Base-by-base conservation (phyloP, 345 rosid species). In the Gossypium arboreum region DNA sequence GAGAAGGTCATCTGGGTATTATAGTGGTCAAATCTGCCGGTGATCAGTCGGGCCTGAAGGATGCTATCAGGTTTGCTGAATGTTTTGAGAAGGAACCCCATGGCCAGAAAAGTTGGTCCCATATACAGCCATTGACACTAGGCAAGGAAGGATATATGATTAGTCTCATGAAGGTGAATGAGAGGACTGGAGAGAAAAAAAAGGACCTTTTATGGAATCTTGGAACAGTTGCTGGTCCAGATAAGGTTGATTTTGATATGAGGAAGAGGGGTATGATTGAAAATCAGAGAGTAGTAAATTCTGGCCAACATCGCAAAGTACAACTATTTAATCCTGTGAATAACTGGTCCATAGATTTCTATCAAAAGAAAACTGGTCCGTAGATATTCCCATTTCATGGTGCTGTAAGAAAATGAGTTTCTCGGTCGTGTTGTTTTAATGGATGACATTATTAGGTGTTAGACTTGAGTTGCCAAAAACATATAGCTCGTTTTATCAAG, bases 1-100 rank as follows among this genome's bases (percentile, higher is more conserved):
- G 93, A 85, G 99, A 93, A 2, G 98, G 99, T 78, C 99, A 91
- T 86, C 81, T 85, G 75, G 99, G 98, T 69, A 80, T 88, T 56
- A 90, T 94, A 18, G 85, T 93, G 67, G 79, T 90, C 51, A 91
- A 82, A 88, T 95, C 89, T 84, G 65, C 78, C 43, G 89, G 90
- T 60, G 90, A 91, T 67, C 86, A 82, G 55, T 80, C 87, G n/a
- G 96, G 99, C 76, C 82, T 93, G 79, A 84, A 81, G 77, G 93
- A 91, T 76, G 99, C 97, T 52, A n/a, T 84, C 74, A 83, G 78
- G 77, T 78, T 93, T 84, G 88, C 89, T 9, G 93, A 93, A 58
- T 82, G 83, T 82, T 95, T 91, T 75, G 96, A 91, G 86, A 90
- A 86, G 83, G 91, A 81, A 17, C 91, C 86, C 77, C 90, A 60